Evolutionary conservation across 2,329 filamentous ascomycete species (phyloP), one percentile per base, ranked within the genome.

Genomic region (Colletotrichum trifolii): DNA sequence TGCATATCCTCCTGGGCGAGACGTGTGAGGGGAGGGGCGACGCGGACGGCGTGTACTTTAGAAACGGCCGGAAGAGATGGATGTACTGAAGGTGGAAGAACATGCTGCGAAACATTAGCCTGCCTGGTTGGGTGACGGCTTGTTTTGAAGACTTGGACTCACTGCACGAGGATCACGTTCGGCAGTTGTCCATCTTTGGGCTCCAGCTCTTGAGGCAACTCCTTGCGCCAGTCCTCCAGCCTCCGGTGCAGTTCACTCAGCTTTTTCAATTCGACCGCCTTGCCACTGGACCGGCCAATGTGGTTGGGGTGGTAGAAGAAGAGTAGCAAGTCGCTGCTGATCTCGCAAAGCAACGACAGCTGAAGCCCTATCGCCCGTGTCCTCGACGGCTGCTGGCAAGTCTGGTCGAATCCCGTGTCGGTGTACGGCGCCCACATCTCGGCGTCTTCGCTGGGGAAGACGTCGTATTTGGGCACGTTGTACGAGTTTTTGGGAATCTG

Each of bases 51-150:
- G 88, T 91, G 74, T 97, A 98, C 76, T 96, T 97, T 54, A 98
- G 85, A 74, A 98, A 98, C 0, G 96, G 95, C 6, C 95, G 89
- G 82, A 97, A 98, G 5, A 98, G 88, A 73, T 98, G 94, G 66
- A 98, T 97, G 74, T 96, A 97, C 50, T 97, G 89, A 1, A 98
- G 85, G 73, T 98, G 94, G 77, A 95, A 97, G 78, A 98, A 97
- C 94, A 98, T 98, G 80, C 94, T 97, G 72, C 8, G 35, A 36
- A 50, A 13, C 6, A 68, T 79, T 56, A 79, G 70, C 42, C 13
- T 12, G 11, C n/a, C 12, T 38, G 2, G 4, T 38, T 2, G 8
- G 35, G 33, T 9, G 7, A 25, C 25, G 25, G 25, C 4, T 4
- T 6, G 6, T 8, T n/a, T 4, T 42, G 11, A 48, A 60, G 7